These are phyloP conservation scores for Yamadazyma jaroonii DNA, from an alignment of 1,139 yeast genomes.

Conservation along the genomic window DNA sequence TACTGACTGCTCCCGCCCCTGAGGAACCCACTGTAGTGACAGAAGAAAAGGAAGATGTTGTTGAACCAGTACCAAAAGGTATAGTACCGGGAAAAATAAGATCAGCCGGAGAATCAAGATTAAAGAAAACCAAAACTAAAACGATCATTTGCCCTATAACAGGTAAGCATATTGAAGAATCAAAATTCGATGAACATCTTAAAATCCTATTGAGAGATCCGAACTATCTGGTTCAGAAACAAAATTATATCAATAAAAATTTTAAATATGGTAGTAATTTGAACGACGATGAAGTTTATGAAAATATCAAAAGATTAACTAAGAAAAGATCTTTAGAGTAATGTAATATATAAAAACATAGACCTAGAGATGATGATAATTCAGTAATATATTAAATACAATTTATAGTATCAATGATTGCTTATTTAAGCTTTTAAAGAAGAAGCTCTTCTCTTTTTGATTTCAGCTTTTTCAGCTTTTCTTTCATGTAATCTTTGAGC, in stretches of 20 bases:
- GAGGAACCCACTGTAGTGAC: slow-evolving; percentile 4
- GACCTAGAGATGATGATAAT: neutral
- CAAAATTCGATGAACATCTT: slow-evolving; percentile 71
- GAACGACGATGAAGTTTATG: slow-evolving; percentile 67
- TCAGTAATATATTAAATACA: slow-evolving; percentile 21
- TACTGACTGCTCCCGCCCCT: neutral
- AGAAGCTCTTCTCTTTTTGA: slow-evolving; percentile 99
- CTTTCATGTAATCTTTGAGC: slow-evolving; percentile 98
- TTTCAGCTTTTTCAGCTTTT: slow-evolving; percentile 97
- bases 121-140: slow-evolving; percentile 34
- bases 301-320: slow-evolving; percentile 65
- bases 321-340: slow-evolving; percentile 24
- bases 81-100: slow-evolving; percentile 57
- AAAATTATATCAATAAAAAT: slow-evolving; percentile 61
- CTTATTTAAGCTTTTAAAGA: slow-evolving; percentile 74
- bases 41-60: slow-evolving; percentile 5
- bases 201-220: slow-evolving; percentile 77
- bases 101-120: slow-evolving; percentile 68
- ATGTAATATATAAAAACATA: neutral
- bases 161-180: slow-evolving; percentile 65
- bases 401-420: slow-evolving; percentile 18
- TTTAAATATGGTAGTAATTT: slow-evolving; percentile 58
- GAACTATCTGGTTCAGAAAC: slow-evolving; percentile 67
- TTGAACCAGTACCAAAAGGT: slow-evolving; percentile 3
- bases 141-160: slow-evolving; percentile 72